Evolutionary conservation across 768 basidiomycete species (phyloP).

Genomic region (Amanita molliuscula): DNA sequence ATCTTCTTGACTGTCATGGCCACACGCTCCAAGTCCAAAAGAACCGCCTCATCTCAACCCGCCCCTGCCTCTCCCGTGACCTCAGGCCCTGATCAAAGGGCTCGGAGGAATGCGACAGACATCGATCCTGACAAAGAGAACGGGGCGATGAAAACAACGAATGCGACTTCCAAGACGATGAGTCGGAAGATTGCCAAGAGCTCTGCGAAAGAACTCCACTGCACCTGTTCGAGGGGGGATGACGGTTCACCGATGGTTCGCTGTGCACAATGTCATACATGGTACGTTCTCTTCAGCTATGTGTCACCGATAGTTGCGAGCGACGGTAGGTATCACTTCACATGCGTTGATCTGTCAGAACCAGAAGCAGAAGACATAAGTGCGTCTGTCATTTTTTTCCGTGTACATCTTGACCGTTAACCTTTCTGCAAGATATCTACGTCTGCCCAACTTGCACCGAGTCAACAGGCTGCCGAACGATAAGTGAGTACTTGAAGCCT

Average conservation of each 20-base stretch:
- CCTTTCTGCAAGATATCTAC: conserved; percentile 39
- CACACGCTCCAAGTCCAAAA: conserved; percentile 6
- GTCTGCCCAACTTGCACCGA: conserved; percentile 42
- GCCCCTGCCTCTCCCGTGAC: neutral
- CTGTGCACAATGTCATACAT: conserved; percentile 62
- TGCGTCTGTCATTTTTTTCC: conserved; percentile 28
- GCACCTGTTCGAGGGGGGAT: conserved; percentile 58
- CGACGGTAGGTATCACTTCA: conserved; percentile 66
- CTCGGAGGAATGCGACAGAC: conserved; percentile 6
- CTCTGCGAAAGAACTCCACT: conserved; percentile 28
- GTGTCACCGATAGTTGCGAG: neutral
- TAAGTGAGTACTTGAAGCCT: conserved; percentile 58
- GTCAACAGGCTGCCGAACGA: conserved; percentile 52
- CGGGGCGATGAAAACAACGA: conserved; percentile 1
- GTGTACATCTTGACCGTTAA: conserved; percentile 3
- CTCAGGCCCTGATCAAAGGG: neutral
- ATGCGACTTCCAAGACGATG: conserved; percentile 7
- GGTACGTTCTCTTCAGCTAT: conserved; percentile 32
- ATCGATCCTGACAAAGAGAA: conserved; percentile 4
- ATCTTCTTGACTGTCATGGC: neutral
- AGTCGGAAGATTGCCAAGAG: neutral
- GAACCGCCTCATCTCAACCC: neutral
- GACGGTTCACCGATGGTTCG: conserved; percentile 77
- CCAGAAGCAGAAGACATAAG: conserved; percentile 69
- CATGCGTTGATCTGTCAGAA: conserved; percentile 56